Evolutionary conservation across 805 yeast genomes (phyloP).

Genomic region (Zygosaccharomyces rouxii): DNA sequence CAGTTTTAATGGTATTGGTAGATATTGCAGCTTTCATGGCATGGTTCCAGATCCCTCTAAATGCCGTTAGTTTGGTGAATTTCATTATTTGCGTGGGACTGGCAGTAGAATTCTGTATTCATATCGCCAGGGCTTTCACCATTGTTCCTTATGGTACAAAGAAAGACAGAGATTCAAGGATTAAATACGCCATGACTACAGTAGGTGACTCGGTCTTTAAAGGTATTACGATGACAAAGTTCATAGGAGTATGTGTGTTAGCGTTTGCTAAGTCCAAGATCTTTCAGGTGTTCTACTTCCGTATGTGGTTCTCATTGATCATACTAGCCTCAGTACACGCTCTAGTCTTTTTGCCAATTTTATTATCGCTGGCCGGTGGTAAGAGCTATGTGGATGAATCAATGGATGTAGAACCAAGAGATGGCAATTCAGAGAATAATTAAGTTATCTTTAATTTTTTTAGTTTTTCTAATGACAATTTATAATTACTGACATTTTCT

Average conservation of each 20-base stretch:
- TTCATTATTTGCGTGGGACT: constrained; percentile 88
- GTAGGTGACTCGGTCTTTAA: constrained; percentile 90
- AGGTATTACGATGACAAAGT: constrained; percentile 85
- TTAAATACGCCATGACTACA: constrained; percentile 56
- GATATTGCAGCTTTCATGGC: constrained; percentile 81
- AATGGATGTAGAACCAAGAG: neutral
- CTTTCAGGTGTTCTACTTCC: constrained; percentile 85
- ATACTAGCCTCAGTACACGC: constrained; percentile 75
- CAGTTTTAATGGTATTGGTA: constrained; percentile 60
- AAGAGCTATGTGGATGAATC: constrained; percentile 41
- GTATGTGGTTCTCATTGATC: constrained; percentile 89
- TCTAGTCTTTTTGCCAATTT: constrained; percentile 70
- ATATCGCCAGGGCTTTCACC: constrained; percentile 75
- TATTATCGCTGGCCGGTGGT: constrained; percentile 63
- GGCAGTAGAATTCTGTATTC: constrained; percentile 90
- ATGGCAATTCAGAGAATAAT: neutral
- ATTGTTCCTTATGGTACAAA: constrained; percentile 36
- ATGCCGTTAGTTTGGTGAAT: constrained; percentile 87
- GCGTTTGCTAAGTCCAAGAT: constrained; percentile 86
- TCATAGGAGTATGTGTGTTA: constrained; percentile 80
- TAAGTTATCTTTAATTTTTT: neutral
- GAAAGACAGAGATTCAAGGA: constrained; percentile 36
- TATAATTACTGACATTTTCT: neutral
- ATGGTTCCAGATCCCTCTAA: constrained; percentile 67
- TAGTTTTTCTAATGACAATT: neutral